Evolutionary conservation across 495 filamentous ascomycete genomes (phyloP), one percentile per base, ranked within the genome.

Genomic region (Neurospora discreta): DNA sequence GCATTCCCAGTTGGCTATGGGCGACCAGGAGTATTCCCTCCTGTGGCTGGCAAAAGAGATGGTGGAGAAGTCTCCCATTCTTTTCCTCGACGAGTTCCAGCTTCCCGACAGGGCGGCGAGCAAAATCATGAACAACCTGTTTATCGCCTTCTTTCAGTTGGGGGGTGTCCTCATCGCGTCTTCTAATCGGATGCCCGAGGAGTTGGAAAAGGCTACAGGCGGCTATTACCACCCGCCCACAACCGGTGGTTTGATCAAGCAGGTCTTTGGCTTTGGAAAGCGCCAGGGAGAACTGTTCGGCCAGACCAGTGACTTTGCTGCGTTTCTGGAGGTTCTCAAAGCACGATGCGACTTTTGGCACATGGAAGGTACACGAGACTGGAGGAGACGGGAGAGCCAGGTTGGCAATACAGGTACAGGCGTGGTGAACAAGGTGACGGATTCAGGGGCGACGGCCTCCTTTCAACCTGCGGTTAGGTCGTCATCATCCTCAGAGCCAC

Each of bases 41-140:
- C 78, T 93, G 3, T 87, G 85, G 83, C 81, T 91, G 68, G 91
- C 90, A 5, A 87, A 88, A 70, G 89, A 92, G 44, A 84, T 90
- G 79, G 84, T 91, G 13, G 83, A 88, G 74, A 87, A 85, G 33
- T 88, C 87, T 36, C 90, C 90, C 1, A 90, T 92, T 70, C 77
- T 92, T 3, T 93, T 93, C 69, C 79, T 92, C 2, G 90, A 92
- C 72, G 90, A 93, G 75, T 92, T 93, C 73, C 90, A 93, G 75
- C 80, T 93, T 16, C 91, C 90, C 0, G 90, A 92, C 77, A 83
- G 88, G 71, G 89, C 86, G 0, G 85, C 90, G 18, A 88, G 86
- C 69, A 92, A 92, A 76, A 90, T 92, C 30, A 78, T 93, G 70
- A 90, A 88, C 40, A 90, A 89, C 75, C 81, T 92, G 23, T 86